Evolutionary conservation across 768 basidiomycete genomes (phyloP).

Genomic region (Suillus occidentalis): DNA sequence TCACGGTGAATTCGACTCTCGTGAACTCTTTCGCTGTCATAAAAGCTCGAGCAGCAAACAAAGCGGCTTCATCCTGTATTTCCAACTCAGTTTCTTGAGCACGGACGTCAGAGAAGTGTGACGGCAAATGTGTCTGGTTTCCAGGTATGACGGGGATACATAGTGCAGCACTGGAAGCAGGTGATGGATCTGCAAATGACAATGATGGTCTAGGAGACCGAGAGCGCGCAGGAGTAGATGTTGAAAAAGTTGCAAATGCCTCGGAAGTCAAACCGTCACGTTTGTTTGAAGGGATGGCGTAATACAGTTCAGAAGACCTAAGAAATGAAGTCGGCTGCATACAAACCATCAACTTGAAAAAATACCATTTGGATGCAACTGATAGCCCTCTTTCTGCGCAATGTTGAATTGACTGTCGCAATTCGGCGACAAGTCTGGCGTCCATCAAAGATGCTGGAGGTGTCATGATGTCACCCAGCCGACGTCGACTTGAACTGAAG

Average conservation of each 20-base stretch:
- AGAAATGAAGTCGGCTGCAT: conserved; percentile 15
- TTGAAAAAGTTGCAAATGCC: conserved; percentile 43
- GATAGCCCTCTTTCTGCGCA: conserved; percentile 72
- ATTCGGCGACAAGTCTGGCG: conserved; percentile 49
- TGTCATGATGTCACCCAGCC: not conserved
- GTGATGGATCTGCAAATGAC: conserved; percentile 33
- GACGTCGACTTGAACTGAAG: not conserved
- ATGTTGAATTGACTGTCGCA: conserved; percentile 65
- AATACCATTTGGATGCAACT: conserved; percentile 76
- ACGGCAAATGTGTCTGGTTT: conserved; percentile 12
- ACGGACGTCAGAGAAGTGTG: conserved; percentile 24
- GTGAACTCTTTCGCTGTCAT: conserved; percentile 78
- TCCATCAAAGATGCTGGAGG: conserved; percentile 37
- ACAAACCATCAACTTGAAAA: conserved; percentile 10
- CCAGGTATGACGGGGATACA: conserved; percentile 30
- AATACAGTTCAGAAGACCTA: conserved; percentile 78
- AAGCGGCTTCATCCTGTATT: conserved; percentile 66
- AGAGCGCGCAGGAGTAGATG: conserved; percentile 58
- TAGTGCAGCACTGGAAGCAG: conserved; percentile 31
- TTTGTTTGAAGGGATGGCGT: conserved; percentile 54
- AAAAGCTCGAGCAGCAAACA: conserved; percentile 69
- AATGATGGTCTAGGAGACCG: conserved; percentile 41
- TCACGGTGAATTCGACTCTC: conserved; percentile 66
- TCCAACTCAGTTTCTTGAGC: conserved; percentile 49
- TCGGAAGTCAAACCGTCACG: conserved; percentile 33